Conservation (phyloP, 1,284 basidiomycete species). For the Ganoderma multipileum region DNA sequence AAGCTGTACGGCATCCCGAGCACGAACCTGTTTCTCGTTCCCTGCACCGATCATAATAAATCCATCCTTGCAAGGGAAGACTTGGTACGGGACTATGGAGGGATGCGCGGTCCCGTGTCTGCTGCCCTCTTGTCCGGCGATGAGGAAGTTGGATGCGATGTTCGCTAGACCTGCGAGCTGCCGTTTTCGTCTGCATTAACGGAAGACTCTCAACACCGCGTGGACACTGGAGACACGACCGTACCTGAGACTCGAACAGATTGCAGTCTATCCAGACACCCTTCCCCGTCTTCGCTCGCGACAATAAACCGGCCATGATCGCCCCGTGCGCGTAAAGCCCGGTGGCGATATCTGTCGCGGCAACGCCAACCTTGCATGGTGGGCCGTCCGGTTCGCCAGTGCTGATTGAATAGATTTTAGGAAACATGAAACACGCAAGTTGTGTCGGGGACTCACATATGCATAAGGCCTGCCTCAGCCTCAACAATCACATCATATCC, state of each 20-base stretch:
- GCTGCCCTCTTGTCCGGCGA: conserved; percentile 86
- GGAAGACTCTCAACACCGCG: background rate
- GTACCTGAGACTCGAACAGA: conserved; percentile 85
- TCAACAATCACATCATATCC: conserved; percentile 94
- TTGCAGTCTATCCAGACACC: conserved; percentile 93
- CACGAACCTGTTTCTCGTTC: conserved; percentile 83
- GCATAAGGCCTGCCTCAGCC: conserved; percentile 93
- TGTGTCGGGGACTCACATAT: conserved; percentile 66
- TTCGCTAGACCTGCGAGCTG: conserved; percentile 93
- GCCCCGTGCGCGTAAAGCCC: conserved; percentile 95
- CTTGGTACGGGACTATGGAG: conserved; percentile 92
- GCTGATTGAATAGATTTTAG: conserved; percentile 44
- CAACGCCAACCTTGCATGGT: conserved; percentile 92
- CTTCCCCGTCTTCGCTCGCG: conserved; percentile 83
- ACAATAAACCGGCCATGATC: conserved; percentile 89
- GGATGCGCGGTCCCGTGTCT: conserved; percentile 93
- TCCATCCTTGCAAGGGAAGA: conserved; percentile 89
- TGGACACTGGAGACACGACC: conserved; percentile 32
- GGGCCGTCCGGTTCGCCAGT: conserved; percentile 90
- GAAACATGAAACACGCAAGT: background rate
- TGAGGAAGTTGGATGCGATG: conserved; percentile 93
- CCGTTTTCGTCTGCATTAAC: conserved; percentile 5
- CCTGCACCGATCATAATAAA: conserved; percentile 95
- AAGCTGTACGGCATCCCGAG: conserved; percentile 5
- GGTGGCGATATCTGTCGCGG: conserved; percentile 90